Conservation (phyloP, 106 monocot species). For the Dendrobium nobile region DNA sequence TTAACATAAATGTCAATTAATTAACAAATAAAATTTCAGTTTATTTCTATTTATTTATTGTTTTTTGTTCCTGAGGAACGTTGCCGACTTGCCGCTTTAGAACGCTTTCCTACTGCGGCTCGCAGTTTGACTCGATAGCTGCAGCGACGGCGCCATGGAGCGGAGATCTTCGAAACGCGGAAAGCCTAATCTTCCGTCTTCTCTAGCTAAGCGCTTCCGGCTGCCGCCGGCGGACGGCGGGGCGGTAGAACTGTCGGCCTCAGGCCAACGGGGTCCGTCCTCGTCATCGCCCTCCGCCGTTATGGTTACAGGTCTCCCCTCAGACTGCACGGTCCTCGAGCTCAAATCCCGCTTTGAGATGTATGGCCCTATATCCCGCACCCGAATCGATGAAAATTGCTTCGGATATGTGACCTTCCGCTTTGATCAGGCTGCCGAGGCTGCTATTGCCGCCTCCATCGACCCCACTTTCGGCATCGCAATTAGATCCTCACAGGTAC, state of each 20-base stretch:
- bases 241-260: background rate
- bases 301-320: constrained; percentile 55
- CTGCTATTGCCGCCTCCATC: constrained; percentile 56
- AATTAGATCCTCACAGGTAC: constrained; percentile 49
- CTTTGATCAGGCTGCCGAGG: constrained; percentile 35
- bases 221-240: background rate
- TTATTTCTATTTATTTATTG: no score
- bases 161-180: background rate
- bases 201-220: background rate
- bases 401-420: constrained; percentile 64
- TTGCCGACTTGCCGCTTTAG: no score
- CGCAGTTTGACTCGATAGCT: no score
- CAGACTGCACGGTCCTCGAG: constrained; percentile 69
- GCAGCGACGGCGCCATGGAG: constrained; percentile 1
- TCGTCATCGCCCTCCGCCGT: constrained; percentile 35
- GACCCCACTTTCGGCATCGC: constrained; percentile 43
- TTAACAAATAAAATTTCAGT: no score
- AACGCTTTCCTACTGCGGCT: no score
- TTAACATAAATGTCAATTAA: no score
- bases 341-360: constrained; percentile 76
- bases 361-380: constrained; percentile 73
- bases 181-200: background rate
- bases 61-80: no score
- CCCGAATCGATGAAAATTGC: constrained; percentile 44
- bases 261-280: constrained; percentile 16